Evolutionary conservation across 2,329 filamentous ascomycete genomes (phyloP).

Genomic region (Monosporascus cannonballus): DNA sequence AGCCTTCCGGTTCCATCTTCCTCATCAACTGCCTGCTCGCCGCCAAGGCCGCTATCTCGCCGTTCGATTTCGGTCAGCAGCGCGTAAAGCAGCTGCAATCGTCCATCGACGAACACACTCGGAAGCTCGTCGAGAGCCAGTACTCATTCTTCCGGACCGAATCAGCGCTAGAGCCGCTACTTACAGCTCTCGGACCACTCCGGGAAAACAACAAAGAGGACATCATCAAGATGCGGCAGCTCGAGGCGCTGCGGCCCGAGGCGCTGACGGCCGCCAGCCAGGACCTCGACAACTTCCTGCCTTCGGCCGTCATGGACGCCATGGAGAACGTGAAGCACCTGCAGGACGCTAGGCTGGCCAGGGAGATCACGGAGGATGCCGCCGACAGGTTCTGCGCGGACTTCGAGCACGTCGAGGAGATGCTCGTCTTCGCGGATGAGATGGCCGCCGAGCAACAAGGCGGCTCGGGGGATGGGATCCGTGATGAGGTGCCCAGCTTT

Average conservation of each 20-base stretch:
- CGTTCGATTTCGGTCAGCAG: slow-evolving; percentile 58
- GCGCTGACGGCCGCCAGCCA: slow-evolving; percentile 64
- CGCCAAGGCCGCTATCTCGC: slow-evolving; percentile 47
- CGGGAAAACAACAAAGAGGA: slow-evolving; percentile 33
- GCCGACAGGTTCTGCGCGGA: slow-evolving; percentile 78
- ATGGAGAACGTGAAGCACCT: slow-evolving; percentile 72
- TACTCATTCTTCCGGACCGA: slow-evolving; percentile 64
- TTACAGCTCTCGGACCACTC: slow-evolving; percentile 47
- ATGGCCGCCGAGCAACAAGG: slow-evolving; percentile 18
- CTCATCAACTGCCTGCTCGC: slow-evolving; percentile 64
- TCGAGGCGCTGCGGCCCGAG: slow-evolving; percentile 53
- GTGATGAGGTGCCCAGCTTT: slow-evolving; percentile 26
- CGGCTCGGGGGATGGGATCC: slow-evolving; percentile 11
- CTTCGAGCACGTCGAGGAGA: slow-evolving; percentile 59
- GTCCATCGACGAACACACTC: slow-evolving; percentile 47
- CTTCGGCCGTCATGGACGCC: slow-evolving; percentile 88
- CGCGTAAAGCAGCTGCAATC: slow-evolving; percentile 51
- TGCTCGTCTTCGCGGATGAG: slow-evolving; percentile 39
- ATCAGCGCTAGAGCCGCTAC: slow-evolving; percentile 66
- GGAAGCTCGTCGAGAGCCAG: slow-evolving; percentile 60
- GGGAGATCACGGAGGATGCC: slow-evolving; percentile 74
- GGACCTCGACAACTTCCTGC: slow-evolving; percentile 81
- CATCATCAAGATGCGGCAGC: slow-evolving; percentile 46
- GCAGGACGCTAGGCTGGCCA: slow-evolving; percentile 64
- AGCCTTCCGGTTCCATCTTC: slow-evolving; percentile 61